Evolutionary conservation across 139 green algal species (phyloP).

Genomic region (Chlorella sp.): DNA sequence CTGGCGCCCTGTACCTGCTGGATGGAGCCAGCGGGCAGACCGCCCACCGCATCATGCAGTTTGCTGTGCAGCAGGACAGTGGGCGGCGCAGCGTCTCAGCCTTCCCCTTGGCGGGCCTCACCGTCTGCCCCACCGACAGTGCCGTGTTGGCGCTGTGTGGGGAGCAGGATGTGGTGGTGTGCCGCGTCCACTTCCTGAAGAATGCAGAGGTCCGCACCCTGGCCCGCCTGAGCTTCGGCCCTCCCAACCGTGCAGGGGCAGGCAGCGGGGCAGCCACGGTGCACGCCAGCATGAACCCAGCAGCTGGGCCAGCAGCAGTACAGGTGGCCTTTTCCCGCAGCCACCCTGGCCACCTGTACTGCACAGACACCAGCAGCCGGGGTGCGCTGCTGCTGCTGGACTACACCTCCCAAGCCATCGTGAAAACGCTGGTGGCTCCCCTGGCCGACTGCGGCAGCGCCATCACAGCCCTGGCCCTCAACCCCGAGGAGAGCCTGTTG

Average conservation of each 20-base stretch:
- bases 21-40: slow-evolving; percentile 20
- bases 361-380: not conserved
- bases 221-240: not conserved
- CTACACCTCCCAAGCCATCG: not conserved
- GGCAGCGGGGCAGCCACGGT: not conserved
- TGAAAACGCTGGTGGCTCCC: slow-evolving; percentile 25
- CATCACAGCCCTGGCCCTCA: slow-evolving; percentile 20
- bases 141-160: slow-evolving; percentile 20
- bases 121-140: not conserved
- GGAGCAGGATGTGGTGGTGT: slow-evolving; percentile 3
- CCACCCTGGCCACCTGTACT: slow-evolving; percentile 28
- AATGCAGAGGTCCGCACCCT: not conserved
- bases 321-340: not conserved
- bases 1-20: slow-evolving; percentile 1
- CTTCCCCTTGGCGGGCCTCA: not conserved
- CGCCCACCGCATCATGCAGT: slow-evolving; percentile 20
- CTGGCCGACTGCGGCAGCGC: not conserved
- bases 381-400: slow-evolving; percentile 19
- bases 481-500: slow-evolving; percentile 15
- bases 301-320: not conserved
- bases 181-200: slow-evolving; percentile 10
- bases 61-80: slow-evolving; percentile 1
- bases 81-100: not conserved
- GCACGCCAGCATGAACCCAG: not conserved
- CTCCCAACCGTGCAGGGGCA: not conserved